Evolutionary conservation across 345 rosid species (phyloP), one percentile per base, ranked within the genome.

Genomic region (Lepidium africanum): DNA sequence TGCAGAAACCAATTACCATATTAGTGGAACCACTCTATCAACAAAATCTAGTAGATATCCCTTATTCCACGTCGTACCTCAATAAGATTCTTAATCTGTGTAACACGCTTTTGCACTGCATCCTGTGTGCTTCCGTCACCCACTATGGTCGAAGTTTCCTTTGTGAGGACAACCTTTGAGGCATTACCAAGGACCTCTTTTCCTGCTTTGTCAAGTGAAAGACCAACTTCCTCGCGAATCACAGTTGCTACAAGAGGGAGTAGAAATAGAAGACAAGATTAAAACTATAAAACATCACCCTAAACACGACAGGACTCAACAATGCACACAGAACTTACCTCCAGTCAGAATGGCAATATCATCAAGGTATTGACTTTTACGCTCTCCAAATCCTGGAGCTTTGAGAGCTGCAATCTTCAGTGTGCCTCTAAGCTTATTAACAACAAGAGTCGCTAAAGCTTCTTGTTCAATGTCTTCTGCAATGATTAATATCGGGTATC

Each of bases 101-200:
- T 84, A 72, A 95, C 97, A 76, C 96, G 85, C 83, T 86, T 95
- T 79, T 65, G 86, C 65, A 91, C 99, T 52, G 78, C 96, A 52
- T 91, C 98, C 75, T 95, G 97, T 60, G 96, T 89, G 86, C 88
- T 95, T 32, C 99, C 99, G 79, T 95, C 99, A 60, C 96, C 98
- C 13, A 95, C 96, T 36, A 95, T 87, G 54, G 96, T 91, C 3
- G 96, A 83, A 3, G 82, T 77, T 75, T 95, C 99, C 83, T 95
- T 95, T 10, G 97, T 94, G 62, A 91, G 96, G 45, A 89, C 99
- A 12, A 91, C 96, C 78, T 94, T 94, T 27, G 97, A 80, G 65
- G 99, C 97, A 36, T 67, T 77, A 52, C 99, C 97, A 46, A 95
- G 76, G 35, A 95, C 96, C 80, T 95, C 99, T 68, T 82, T 89